Conservation (phyloP, 169 alveolate genomes). For the Plasmodium chabaudi region DNA sequence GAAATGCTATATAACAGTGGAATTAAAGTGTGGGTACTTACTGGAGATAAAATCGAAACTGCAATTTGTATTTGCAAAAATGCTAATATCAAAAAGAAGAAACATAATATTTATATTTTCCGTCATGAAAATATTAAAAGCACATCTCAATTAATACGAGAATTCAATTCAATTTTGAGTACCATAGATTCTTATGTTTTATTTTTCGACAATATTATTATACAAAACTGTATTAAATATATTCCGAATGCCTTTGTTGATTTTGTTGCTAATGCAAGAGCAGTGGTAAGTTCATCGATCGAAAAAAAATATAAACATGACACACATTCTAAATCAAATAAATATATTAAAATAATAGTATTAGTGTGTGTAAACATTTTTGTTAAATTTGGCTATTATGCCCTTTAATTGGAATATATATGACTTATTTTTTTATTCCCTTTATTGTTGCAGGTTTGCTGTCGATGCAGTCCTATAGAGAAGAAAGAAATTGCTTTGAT, state of each 20-base stretch:
- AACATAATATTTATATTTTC: slow-evolving; percentile 80
- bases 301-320: background rate
- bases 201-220: slow-evolving; percentile 65
- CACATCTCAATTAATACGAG: slow-evolving; percentile 63
- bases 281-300: slow-evolving; percentile 34
- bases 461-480: slow-evolving; percentile 99
- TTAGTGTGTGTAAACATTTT: no score
- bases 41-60: slow-evolving; percentile 99
- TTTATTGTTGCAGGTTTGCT: slow-evolving; percentile 94
- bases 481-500: slow-evolving; percentile 95
- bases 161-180: slow-evolving; percentile 49
- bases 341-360: no score
- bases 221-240: slow-evolving; percentile 66
- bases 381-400: no score
- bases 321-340: no score
- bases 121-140: slow-evolving; percentile 81
- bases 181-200: slow-evolving; percentile 72
- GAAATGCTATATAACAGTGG: slow-evolving; percentile 97
- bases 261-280: slow-evolving; percentile 74
- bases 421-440: slow-evolving; percentile 75
- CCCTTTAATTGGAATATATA: no score
- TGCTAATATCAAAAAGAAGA: slow-evolving; percentile 94
- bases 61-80: slow-evolving; percentile 98
- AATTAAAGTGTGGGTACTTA: slow-evolving; percentile 98
- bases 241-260: slow-evolving; percentile 73